A percentile compares a stretch with the other conserved stretches of the same genome.
Conservation (phyloP, 139 green algal genomes). For the Marvania coccoides region DNA sequence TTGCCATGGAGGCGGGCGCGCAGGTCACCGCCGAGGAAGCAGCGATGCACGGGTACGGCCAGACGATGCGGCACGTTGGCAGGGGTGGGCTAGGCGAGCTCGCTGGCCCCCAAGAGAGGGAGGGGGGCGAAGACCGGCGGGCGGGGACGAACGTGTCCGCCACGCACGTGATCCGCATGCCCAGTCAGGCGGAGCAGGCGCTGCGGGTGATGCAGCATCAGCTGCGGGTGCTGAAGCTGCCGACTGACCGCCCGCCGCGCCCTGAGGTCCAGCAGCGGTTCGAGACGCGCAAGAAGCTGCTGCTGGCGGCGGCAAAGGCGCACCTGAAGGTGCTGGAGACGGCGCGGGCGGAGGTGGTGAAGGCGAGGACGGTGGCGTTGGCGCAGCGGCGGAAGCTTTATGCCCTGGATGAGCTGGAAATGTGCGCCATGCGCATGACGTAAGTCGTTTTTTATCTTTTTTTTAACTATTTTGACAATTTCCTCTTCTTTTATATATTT, state of each 20-base stretch:
- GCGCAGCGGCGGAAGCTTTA: constrained; percentile 69
- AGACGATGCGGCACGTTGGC: background rate
- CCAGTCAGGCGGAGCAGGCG: constrained; percentile 57
- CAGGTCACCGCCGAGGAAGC: constrained; percentile 54
- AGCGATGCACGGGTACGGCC: background rate
- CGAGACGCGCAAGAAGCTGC: constrained; percentile 11
- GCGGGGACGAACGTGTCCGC: constrained; percentile 22
- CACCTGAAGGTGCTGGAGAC: constrained; percentile 58
- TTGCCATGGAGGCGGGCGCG: constrained; percentile 13
- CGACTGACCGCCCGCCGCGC: background rate
- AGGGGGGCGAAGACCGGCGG: background rate
- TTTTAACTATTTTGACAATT: background rate
- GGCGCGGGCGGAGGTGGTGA: constrained; percentile 56
- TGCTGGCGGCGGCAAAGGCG: constrained; percentile 28
- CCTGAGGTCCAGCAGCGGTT: too few species aligned
- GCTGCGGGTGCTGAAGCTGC: constrained; percentile 1
- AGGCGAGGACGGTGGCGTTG: constrained; percentile 29
- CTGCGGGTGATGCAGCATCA: constrained; percentile 35
- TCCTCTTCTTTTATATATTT: background rate
- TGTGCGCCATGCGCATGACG: constrained; percentile 65
- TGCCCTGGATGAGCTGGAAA: constrained; percentile 80
- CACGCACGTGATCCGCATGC: constrained; percentile 42
- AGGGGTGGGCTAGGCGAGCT: constrained; percentile 47
- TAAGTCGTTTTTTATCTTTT: background rate
- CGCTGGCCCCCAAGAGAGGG: background rate